phyloP scores from a whole-genome alignment of 306 rosid species.

The Vigna hirtella region DNA sequence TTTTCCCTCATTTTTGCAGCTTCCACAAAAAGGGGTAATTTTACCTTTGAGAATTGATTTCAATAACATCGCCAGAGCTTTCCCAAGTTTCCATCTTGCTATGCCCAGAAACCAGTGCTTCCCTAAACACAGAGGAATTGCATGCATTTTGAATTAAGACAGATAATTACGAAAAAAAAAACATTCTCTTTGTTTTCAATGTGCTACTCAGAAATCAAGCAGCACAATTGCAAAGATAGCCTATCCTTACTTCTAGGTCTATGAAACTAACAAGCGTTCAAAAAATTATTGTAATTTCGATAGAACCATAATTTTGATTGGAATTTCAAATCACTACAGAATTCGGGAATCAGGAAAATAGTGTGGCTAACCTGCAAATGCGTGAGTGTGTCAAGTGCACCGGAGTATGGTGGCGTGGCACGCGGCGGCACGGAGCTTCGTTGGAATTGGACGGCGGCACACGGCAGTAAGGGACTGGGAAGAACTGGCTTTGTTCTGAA shows the following conservation, averaged over 20 bases:
- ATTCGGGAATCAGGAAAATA: neutral
- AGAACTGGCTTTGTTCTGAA: neutral
- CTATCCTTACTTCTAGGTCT: neutral
- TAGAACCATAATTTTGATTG: too few relatives aligned
- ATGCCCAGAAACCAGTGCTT: neutral
- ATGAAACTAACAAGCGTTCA: neutral
- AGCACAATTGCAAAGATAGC: too few relatives aligned
- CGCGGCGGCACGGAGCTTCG: neutral
- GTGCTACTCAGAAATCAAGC: neutral
- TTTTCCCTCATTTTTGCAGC: neutral
- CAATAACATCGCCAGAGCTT: constrained; percentile 20
- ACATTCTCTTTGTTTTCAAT: neutral
- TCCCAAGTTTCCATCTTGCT: constrained; percentile 33
- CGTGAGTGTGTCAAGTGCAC: too few relatives aligned
- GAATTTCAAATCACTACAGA: neutral
- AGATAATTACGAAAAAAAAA: neutral
- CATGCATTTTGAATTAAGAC: neutral
- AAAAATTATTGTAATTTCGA: neutral
- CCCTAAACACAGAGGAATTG: neutral
- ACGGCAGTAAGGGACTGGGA: neutral
- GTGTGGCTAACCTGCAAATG: neutral
- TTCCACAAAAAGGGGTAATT: neutral
- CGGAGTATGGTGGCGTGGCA: too few relatives aligned
- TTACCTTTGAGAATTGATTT: constrained; percentile 49
- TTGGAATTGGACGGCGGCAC: neutral